Percentiles rank a stretch among this genome's conserved stretches.
Evolutionary conservation across 139 green algal genomes (phyloP).

Genomic region (Yamagishiella unicocca): DNA sequence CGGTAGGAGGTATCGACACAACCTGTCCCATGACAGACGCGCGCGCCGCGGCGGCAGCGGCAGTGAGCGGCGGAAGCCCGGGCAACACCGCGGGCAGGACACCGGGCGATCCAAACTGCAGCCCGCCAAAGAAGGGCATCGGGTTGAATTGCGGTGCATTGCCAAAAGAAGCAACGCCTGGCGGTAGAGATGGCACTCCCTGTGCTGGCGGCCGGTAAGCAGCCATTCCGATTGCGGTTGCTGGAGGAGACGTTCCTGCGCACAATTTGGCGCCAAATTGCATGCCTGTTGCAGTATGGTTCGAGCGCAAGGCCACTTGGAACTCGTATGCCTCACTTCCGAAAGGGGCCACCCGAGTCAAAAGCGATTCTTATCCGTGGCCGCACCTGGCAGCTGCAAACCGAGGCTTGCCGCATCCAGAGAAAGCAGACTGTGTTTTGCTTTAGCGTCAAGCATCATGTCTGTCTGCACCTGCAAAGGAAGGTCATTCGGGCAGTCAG

Average conservation of each 20-base stretch:
- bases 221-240: not conserved
- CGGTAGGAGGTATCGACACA: not conserved
- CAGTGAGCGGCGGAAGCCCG: not conserved
- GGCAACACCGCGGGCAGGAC: not conserved
- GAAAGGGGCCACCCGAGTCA: too few relatives aligned
- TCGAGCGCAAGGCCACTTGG: too few relatives aligned
- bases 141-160: not conserved
- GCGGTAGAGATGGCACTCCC: not conserved
- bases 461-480: not conserved
- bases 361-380: not conserved
- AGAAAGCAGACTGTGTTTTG: slow-evolving; percentile 22
- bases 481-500: not conserved
- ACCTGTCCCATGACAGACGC: not conserved
- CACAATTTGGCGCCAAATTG: too few relatives aligned
- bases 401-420: slow-evolving; percentile 33
- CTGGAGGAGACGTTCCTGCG: slow-evolving; percentile 11
- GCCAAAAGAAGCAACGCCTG: not conserved
- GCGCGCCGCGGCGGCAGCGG: not conserved
- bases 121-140: not conserved
- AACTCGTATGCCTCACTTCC: too few relatives aligned
- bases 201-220: not conserved
- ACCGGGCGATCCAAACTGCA: not conserved
- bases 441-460: slow-evolving; percentile 40
- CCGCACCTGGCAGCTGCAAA: slow-evolving; percentile 6
- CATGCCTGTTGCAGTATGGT: too few relatives aligned